Percentiles rank a stretch among this genome's conserved stretches.
Conservation (phyloP, 2,329 filamentous ascomycete genomes). For the Botrytis aclada region DNA sequence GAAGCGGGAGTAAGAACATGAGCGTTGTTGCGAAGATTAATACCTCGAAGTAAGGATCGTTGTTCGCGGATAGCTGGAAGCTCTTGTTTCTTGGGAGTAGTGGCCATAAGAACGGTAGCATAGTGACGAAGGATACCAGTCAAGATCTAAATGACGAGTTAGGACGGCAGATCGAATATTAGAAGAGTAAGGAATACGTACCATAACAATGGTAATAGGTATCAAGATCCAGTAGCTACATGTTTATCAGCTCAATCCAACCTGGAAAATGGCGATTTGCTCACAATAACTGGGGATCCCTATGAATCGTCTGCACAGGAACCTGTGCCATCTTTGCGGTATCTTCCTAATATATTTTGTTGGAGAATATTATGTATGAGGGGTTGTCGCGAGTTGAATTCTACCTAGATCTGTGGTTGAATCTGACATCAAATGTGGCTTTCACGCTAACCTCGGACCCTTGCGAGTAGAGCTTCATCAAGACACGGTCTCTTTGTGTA, state of each 20-base stretch:
- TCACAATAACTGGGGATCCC: constrained; percentile 98
- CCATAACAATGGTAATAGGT: constrained; percentile 97
- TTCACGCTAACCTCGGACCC: constrained; percentile 28
- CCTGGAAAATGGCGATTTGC: constrained; percentile 39
- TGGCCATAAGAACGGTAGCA: constrained; percentile 71
- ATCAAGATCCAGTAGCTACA: constrained; percentile 96
- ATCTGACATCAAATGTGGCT: constrained; percentile 32
- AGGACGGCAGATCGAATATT: not conserved
- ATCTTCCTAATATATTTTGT: not conserved
- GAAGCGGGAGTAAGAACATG: constrained; percentile 73
- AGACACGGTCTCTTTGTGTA: constrained; percentile 36
- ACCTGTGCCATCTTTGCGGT: constrained; percentile 70
- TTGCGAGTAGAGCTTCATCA: constrained; percentile 26
- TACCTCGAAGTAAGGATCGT: constrained; percentile 75
- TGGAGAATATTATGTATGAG: constrained; percentile 6
- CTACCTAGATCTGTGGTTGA: constrained; percentile 9
- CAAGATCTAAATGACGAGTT: constrained; percentile 58
- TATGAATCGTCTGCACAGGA: constrained; percentile 89
- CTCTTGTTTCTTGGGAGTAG: constrained; percentile 51
- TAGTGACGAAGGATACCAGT: constrained; percentile 97
- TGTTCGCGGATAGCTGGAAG: constrained; percentile 79
- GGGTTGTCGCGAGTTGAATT: constrained; percentile 13
- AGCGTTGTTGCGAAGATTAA: constrained; percentile 80
- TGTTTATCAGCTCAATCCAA: constrained; percentile 31
- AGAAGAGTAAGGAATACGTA: constrained; percentile 39